phyloP scores from a whole-genome alignment of 164 flowering plant genomes.

The Akebia trifoliata region DNA sequence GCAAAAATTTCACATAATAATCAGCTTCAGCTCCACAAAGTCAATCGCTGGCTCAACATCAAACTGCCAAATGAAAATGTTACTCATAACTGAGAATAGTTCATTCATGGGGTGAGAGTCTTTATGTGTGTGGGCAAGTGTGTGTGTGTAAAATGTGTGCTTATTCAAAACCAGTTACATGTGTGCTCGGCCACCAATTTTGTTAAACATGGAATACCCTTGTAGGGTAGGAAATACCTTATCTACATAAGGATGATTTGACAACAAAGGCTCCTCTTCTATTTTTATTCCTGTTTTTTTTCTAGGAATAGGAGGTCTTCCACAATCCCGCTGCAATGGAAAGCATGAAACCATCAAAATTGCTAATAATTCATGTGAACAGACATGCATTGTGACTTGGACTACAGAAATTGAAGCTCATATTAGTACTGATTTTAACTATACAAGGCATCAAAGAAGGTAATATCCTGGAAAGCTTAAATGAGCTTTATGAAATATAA shows the following conservation, averaged over 20 bases:
- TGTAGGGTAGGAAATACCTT: slow-evolving; percentile 54
- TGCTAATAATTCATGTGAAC: background rate
- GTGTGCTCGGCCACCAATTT: background rate
- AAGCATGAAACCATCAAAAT: slow-evolving; percentile 1
- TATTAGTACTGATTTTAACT: background rate
- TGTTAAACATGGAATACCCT: background rate
- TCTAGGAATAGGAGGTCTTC: slow-evolving; percentile 81
- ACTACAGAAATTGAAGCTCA: background rate
- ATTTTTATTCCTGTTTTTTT: slow-evolving; percentile 62
- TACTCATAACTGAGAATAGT: too few relatives aligned
- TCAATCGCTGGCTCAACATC: background rate
- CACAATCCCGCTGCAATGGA: slow-evolving; percentile 77
- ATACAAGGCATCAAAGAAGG: background rate
- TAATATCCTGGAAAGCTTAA: background rate
- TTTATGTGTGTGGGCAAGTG: too few relatives aligned
- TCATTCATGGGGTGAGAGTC: too few relatives aligned
- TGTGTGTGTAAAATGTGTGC: background rate
- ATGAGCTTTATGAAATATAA: background rate
- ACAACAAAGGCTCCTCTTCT: slow-evolving; percentile 74
- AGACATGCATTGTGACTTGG: background rate
- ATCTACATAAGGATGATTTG: slow-evolving; percentile 90
- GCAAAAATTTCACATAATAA: slow-evolving; percentile 1
- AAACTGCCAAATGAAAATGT: background rate
- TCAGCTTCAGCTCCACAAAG: slow-evolving; percentile 3
- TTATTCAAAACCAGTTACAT: background rate